Evolutionary conservation across 106 monocot genomes (phyloP).

Genomic region (Platanthera zijinensis): DNA sequence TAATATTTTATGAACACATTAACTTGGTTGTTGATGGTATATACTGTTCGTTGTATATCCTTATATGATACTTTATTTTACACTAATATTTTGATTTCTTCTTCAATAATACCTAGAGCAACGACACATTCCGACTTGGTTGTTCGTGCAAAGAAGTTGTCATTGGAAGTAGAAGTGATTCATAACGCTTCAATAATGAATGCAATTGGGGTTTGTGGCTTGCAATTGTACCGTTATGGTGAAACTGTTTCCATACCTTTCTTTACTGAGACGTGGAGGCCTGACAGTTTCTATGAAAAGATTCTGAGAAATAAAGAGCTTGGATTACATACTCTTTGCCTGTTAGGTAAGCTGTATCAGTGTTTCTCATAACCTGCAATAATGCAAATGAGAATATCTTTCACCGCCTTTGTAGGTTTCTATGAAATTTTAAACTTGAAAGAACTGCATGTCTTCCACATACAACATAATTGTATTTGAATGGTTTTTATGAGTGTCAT

Average conservation of each 20-base stretch:
- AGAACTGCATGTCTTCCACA: background rate
- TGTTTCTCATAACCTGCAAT: background rate
- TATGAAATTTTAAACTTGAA: background rate
- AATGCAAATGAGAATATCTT: background rate
- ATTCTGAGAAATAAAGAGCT: constrained; percentile 60
- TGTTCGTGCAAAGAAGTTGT: constrained; percentile 75
- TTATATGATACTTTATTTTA: background rate
- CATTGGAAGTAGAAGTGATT: constrained; percentile 68
- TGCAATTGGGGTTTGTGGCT: constrained; percentile 75
- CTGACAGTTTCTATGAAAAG: constrained; percentile 89
- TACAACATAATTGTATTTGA: background rate
- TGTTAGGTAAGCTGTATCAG: constrained; percentile 39
- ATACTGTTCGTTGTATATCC: background rate
- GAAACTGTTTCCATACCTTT: constrained; percentile 88
- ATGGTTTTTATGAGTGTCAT: background rate
- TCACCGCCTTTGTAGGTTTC: background rate
- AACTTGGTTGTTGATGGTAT: background rate
- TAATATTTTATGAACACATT: background rate
- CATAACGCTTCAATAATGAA: constrained; percentile 93
- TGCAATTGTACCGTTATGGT: constrained; percentile 89
- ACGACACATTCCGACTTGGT: constrained; percentile 94
- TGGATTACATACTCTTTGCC: constrained; percentile 89
- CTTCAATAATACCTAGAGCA: constrained; percentile 33
- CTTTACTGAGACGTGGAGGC: constrained; percentile 94
- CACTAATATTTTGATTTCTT: background rate